Percentiles rank a stretch among this genome's conserved stretches.
These are phyloP conservation scores for Petasospora fabianii DNA, from an alignment of 1,139 yeast species.

Conservation along the genomic window DNA sequence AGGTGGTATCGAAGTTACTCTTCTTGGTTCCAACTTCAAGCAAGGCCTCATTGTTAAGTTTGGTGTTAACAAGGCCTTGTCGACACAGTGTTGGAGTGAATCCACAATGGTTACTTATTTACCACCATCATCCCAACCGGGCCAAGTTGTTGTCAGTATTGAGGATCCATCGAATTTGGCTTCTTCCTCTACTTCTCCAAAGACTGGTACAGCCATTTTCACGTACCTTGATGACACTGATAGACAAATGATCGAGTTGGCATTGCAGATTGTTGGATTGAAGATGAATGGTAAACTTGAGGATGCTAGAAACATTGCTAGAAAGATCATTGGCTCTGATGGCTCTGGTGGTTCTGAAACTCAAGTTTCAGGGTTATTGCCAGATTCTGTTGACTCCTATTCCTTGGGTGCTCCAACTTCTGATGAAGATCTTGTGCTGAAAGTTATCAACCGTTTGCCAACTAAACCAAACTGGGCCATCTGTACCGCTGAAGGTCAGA, in stretches of 20 bases:
- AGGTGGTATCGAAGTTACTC: constrained; percentile 93
- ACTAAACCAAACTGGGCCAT: constrained; percentile 68
- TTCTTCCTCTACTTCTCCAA: constrained; percentile 7
- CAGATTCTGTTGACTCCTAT: constrained; percentile 2
- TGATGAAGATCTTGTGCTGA: constrained; percentile 60
- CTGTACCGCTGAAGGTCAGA: constrained; percentile 79
- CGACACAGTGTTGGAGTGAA: constrained; percentile 96
- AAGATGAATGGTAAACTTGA: constrained; percentile 93
- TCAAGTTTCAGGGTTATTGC: constrained; percentile 18
- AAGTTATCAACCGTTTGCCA: constrained; percentile 58
- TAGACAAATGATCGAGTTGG: constrained; percentile 85
- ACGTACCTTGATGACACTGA: constrained; percentile 93
- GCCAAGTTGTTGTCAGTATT: constrained; percentile 87
- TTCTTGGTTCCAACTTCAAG: constrained; percentile 81
- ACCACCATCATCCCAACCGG: constrained; percentile 86
- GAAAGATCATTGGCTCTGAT: constrained; percentile 69
- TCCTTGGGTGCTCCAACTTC: constrained; percentile 33
- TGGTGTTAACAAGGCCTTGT: constrained; percentile 77
- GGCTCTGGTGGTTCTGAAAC: constrained; percentile 13
- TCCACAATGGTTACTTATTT: constrained; percentile 88
- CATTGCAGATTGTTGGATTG: constrained; percentile 89
- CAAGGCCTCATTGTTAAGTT: constrained; percentile 81
- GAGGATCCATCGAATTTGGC: constrained; percentile 37
- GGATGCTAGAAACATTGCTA: constrained; percentile 88
- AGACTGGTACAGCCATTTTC: constrained; percentile 43